A percentile compares a stretch with the other conserved stretches of the same genome.
These are phyloP conservation scores for Apiotrichum domesticum DNA, from an alignment of 1,284 basidiomycete genomes.

Conservation along the genomic window DNA sequence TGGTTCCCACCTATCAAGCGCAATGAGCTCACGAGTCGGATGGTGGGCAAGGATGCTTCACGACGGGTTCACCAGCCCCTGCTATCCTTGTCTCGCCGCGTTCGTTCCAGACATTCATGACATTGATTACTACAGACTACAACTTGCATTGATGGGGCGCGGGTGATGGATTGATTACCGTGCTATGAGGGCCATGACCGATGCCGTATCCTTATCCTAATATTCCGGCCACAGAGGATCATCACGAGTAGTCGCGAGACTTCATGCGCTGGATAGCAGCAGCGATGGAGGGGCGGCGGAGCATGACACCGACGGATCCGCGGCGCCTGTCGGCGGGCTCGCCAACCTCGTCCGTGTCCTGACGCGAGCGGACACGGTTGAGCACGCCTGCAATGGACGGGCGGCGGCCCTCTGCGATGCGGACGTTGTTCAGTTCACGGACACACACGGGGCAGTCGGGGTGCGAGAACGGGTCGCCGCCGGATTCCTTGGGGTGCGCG, in stretches of 20 bases:
- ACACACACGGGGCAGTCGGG: slow-evolving; percentile 19
- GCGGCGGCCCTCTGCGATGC: slow-evolving; percentile 10
- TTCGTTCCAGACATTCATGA: not conserved
- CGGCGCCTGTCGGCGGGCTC: slow-evolving; percentile 3
- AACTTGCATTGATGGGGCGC: not conserved
- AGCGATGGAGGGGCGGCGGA: slow-evolving; percentile 10
- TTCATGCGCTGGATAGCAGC: slow-evolving; percentile 11
- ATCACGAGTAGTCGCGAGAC: slow-evolving; percentile 2
- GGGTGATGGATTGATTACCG: not conserved
- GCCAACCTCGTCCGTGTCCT: not conserved
- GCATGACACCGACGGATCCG: slow-evolving; percentile 14
- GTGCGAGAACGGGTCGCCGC: slow-evolving; percentile 42
- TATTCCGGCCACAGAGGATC: too few relatives aligned
- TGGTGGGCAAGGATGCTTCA: too few relatives aligned
- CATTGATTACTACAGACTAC: not conserved
- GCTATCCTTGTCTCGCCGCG: too few relatives aligned
- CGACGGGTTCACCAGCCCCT: too few relatives aligned
- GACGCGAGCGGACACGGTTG: slow-evolving; percentile 8
- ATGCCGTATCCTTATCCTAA: too few relatives aligned
- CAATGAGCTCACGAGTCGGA: too few relatives aligned
- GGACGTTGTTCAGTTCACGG: slow-evolving; percentile 12
- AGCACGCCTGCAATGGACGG: slow-evolving; percentile 6
- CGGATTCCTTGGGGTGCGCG: slow-evolving; percentile 17
- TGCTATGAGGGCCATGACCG: too few relatives aligned
- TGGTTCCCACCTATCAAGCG: too few relatives aligned